Base-by-base conservation (phyloP, 2,329 filamentous ascomycete species). In the Xylariaceae sp. region DNA sequence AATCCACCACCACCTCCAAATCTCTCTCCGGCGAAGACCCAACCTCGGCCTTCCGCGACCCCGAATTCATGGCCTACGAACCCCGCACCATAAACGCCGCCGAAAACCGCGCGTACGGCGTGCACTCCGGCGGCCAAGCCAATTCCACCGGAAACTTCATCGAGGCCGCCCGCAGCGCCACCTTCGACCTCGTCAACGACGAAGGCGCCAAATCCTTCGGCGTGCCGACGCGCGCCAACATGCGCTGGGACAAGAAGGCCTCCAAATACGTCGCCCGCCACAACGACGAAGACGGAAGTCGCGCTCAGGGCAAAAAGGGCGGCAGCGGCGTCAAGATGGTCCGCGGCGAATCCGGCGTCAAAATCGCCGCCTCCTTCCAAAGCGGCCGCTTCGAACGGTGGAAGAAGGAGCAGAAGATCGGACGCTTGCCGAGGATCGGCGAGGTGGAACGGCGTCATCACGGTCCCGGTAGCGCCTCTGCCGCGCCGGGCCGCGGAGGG, bases 201-300 rank as follows among this genome's bases (percentile, higher is more conserved):
- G 94, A 97, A 63, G 82, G 81, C 8, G 83, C 83, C 64, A 88
- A 89, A 68, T 80, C 83, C 1, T 95, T 96, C 70, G 91, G 84
- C 58, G 84, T 89, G 64, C 84, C 90, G 2, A 81, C 85, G 46
- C 87, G 85, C 64, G 74, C 85, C 47, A 82, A 85, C 62, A 86
- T 96, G 85, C 87, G 94, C 62, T 99, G 94, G 94, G 94, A 99
- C 76, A 92, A 95, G 76, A 95, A 96, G 72, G 83, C 85, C 67
- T 95, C 89, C 74, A 97, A 96, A 74, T 99, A 97, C 74, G 92
- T 99, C 37, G 79, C 89, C 9, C 84, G 89, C 37, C 85, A 85
- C 64, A 97, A 99, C 77, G 94, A 99, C 73, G 89, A 95, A 64
- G 95, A 99, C 73, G 94, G 94, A 40, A 95, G 83, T 32, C 85